Conservation (phyloP, 2,329 filamentous ascomycete genomes). For the Xylaria arbuscula region DNA sequence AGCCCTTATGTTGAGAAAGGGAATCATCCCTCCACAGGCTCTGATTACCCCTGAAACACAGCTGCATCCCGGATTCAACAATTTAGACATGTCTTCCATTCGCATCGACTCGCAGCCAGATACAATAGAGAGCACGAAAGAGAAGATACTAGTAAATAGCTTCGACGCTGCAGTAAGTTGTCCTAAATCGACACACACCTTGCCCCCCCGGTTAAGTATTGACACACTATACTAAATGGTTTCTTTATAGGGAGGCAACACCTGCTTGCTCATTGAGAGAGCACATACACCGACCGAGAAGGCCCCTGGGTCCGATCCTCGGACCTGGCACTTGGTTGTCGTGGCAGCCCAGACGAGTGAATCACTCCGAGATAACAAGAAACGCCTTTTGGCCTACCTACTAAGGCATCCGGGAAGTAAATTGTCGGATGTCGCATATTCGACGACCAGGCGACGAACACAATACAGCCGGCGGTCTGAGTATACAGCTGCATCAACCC, state of each 20-base stretch:
- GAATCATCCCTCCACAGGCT: no score
- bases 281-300: constrained; percentile 46
- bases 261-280: constrained; percentile 62
- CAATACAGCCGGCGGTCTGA: no score
- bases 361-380: constrained; percentile 54
- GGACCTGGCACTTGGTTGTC: constrained; percentile 56
- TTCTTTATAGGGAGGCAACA: constrained; percentile 62
- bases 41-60: no score
- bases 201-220: no score
- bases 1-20: no score
- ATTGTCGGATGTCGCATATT: no score
- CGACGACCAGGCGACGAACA: no score
- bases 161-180: constrained; percentile 60
- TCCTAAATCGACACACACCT: no score
- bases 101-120: constrained; percentile 24
- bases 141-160: constrained; percentile 57
- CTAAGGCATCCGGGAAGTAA: no score
- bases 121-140: constrained; percentile 12
- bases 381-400: constrained; percentile 30
- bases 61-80: not conserved
- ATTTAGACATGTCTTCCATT: constrained; percentile 30
- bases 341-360: constrained; percentile 58
- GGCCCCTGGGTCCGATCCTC: constrained; percentile 50
- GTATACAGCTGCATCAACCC: no score
- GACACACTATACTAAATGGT: constrained; percentile 9